Evolutionary conservation across 1,284 basidiomycete species (phyloP), one percentile per base, ranked within the genome.

Genomic region (Agaricales sp.): DNA sequence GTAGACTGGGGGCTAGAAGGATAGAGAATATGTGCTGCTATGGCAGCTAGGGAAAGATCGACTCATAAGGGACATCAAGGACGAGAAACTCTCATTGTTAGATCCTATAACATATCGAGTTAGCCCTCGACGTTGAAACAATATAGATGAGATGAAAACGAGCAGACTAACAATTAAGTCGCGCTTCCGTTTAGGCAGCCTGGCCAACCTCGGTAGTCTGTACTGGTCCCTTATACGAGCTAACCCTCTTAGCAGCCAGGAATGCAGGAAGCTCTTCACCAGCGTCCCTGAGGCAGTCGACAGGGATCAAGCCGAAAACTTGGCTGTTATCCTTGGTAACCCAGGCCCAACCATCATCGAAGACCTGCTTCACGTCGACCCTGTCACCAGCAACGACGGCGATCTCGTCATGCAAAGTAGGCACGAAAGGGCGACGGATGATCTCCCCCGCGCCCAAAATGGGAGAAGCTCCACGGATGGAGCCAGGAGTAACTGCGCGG

Each of bases 301-400:
- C 65, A 2, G 82, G 82, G 43, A 84, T 80, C 39, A 71, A 54
- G 0, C 65, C 67, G 3, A 62, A 55, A 45, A 58, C 48, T 30
- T 47, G 21, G 18, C 50, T 53, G 8, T 52, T 54, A 13, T 52
- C 55, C 22, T 54, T 51, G 1, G 51, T 74, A 14, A 79, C 70
- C 50, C 72, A 57, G 1, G 70, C 70, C 84, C 83, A 87, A 0
- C 82, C 83, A 58, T 86, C 83, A 53, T 82, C 77, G 59, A 76
- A 87, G 12, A 72, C 58, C 45, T 66, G 65, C 16, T 81, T 8
- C 35, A 86, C 61, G 53, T 64, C 70, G 14, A 86, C 75, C 12
- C 56, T 54, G 45, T 86, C 82, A 2, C 73, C 75, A 1, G 66
- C 65, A 0, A 22, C 41, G 1, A 84, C 80, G 1, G 61, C 54